phyloP scores from a whole-genome alignment of 208 protist genomes.

The Crithidia expoeki region DNA sequence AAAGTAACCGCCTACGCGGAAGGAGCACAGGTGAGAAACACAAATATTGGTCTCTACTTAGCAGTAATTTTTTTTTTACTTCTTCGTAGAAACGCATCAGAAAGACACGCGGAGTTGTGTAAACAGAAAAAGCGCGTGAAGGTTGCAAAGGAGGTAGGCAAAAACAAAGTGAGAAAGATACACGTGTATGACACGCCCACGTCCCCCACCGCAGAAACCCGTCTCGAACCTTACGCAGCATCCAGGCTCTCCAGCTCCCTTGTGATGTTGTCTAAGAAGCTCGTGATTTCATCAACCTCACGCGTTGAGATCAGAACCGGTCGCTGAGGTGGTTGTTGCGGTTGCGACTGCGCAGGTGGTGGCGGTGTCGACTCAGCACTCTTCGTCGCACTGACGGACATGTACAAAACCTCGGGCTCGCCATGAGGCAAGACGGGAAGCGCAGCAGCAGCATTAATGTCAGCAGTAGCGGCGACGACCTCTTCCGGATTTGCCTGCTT shows the following conservation, averaged over 20 bases:
- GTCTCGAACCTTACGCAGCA: conserved; percentile 10
- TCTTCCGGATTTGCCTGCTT: background rate
- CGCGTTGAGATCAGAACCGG: background rate
- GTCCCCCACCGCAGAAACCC: too few species aligned
- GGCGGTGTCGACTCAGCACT: background rate
- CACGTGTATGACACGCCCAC: too few species aligned
- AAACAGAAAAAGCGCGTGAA: background rate
- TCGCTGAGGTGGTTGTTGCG: background rate
- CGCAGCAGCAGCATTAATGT: background rate
- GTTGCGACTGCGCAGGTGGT: background rate
- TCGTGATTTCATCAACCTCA: conserved; percentile 43
- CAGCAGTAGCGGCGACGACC: background rate
- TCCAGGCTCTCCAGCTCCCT: conserved; percentile 74
- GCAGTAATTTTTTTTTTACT: too few species aligned
- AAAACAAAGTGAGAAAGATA: conserved; percentile 1
- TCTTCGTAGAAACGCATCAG: too few species aligned
- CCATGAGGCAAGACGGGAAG: background rate
- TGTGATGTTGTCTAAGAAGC: conserved; percentile 80
- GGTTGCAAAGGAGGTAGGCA: too few species aligned
- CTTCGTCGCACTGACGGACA: conserved; percentile 3
- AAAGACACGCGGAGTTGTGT: background rate
- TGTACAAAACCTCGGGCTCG: conserved; percentile 12
- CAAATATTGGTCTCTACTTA: too few species aligned
- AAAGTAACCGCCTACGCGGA: too few species aligned
- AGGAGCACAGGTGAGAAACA: too few species aligned